Base-by-base conservation (phyloP, 257 asterid genomes). In the Coffea canephora region DNA sequence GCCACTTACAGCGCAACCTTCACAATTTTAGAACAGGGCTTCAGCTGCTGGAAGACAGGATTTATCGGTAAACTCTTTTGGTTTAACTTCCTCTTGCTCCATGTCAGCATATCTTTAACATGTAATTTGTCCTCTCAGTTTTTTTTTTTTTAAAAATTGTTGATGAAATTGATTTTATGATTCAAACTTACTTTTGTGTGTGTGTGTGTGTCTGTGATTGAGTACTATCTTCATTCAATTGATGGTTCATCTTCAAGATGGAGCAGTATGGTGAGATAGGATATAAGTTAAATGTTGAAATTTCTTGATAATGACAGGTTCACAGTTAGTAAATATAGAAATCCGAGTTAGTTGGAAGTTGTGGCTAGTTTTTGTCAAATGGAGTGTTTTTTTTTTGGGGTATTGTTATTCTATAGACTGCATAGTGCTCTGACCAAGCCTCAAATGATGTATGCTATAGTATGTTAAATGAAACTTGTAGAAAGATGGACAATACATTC, bases 41-140 rank as follows among this genome's bases (percentile, higher is more conserved):
- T 89, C 99, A 90, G 87, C 92, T 96, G 82, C 92, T 94, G 73
- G 99, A 96, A 83, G 99, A 96, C 86, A 94, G 97, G 84, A 90
- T 96, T 88, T 96, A 90, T 82, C 88, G 99, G 99, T 94, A 88
- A 71, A 49, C 14, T 70, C 57, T 65, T 36, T 36, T 48, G 23
- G 14, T 75, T 39, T 36, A 25, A 34, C 66, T 75, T 69, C 13
- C 54, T 25, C 3, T 4, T 59, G 6, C 19, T 55, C 61, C 23
- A 48, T 76, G 43, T 78, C 19, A 69, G 70, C 67, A 36, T 16
- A 43, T 50, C 18, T 39, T 49, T 6, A 34, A 36, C 8, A 1
- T n/a, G 69, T 41, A 61, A 25, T 41, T 57, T 41, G 41, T 43
- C 59, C n/a, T 43, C 61, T 59, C 39, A 23, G 27, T 23, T 4